These are phyloP conservation scores for Penicillium bialowiezense DNA, from an alignment of 495 filamentous ascomycete genomes.

Conservation along the genomic window DNA sequence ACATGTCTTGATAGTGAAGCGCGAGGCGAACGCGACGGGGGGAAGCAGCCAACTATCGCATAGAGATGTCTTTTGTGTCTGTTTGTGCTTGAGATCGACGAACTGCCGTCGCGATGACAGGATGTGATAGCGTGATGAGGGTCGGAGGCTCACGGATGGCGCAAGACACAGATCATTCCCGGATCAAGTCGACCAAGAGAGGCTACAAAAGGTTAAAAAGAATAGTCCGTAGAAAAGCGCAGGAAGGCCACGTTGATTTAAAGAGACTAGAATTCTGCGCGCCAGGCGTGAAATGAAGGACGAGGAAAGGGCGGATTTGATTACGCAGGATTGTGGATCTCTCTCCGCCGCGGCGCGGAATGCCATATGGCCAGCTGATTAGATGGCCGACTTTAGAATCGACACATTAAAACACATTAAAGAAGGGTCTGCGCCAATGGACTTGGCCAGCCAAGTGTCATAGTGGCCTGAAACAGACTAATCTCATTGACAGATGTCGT, in stretches of 20 bases:
- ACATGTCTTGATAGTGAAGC: constrained; percentile 15
- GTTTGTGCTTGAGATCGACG: not conserved
- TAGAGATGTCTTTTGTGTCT: constrained; percentile 17
- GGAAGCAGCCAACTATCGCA: constrained; percentile 24
- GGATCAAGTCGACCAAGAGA: constrained; percentile 12
- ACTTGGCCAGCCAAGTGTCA: not conserved
- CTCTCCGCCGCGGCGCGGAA: constrained; percentile 21
- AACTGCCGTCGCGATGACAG: constrained; percentile 8
- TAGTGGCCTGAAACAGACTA: constrained; percentile 6
- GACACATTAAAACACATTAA: not conserved
- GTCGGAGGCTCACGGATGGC: constrained; percentile 27
- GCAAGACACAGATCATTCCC: constrained; percentile 23
- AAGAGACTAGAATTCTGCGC: not conserved
- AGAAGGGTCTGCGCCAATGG: not conserved
- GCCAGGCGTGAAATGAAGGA: constrained; percentile 5
- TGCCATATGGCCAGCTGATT: constrained; percentile 11
- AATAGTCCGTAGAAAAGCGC: not conserved
- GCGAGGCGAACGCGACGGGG: constrained; percentile 12
- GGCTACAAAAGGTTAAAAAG: not conserved
- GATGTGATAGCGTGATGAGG: constrained; percentile 13
- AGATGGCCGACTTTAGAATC: constrained; percentile 2
- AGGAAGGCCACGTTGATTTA: constrained; percentile 14
- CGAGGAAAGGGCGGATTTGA: constrained; percentile 11
- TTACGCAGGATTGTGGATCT: constrained; percentile 17
- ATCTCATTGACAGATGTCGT: not conserved